A percentile compares a stretch with the other conserved stretches of the same genome.
Conservation (phyloP, 768 basidiomycete genomes). For the Mrakia gelida region DNA sequence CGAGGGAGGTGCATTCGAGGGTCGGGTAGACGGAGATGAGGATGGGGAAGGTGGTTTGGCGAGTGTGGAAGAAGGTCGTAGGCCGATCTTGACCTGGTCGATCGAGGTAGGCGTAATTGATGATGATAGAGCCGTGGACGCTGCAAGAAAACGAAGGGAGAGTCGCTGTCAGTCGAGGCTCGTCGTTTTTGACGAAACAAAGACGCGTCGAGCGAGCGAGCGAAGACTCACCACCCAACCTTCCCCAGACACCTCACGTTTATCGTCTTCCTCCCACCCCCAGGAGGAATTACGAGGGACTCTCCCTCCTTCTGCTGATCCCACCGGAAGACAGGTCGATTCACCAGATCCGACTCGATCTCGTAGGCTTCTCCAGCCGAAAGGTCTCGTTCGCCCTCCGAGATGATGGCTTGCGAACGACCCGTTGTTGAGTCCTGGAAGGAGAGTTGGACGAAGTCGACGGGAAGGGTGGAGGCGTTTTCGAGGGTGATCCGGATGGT, state of each 20-base stretch:
- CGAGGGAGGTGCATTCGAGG: constrained; percentile 80
- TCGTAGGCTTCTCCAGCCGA: constrained; percentile 84
- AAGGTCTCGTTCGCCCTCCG: constrained; percentile 59
- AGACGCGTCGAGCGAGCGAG: neutral
- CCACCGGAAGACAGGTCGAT: constrained; percentile 79
- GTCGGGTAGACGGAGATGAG: constrained; percentile 93
- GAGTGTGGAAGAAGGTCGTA: constrained; percentile 57
- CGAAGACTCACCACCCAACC: constrained; percentile 75
- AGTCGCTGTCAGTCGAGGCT: neutral
- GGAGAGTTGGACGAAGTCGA: constrained; percentile 78
- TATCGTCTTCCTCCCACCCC: constrained; percentile 65
- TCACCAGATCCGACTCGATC: constrained; percentile 73
- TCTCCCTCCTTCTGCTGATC: constrained; percentile 46
- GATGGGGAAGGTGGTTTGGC: constrained; percentile 81
- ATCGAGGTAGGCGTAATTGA: constrained; percentile 73
- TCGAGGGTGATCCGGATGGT: constrained; percentile 80
- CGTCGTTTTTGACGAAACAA: neutral
- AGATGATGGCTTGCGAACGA: constrained; percentile 66
- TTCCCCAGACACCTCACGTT: constrained; percentile 78
- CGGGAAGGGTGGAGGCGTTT: constrained; percentile 73
- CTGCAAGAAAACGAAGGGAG: neutral
- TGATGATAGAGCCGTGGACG: constrained; percentile 69
- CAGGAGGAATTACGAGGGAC: constrained; percentile 56
- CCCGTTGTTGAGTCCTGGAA: constrained; percentile 88
- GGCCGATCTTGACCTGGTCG: constrained; percentile 41